Evolutionary conservation across 768 basidiomycete genomes (phyloP).

Genomic region (Mycena galericulata): DNA sequence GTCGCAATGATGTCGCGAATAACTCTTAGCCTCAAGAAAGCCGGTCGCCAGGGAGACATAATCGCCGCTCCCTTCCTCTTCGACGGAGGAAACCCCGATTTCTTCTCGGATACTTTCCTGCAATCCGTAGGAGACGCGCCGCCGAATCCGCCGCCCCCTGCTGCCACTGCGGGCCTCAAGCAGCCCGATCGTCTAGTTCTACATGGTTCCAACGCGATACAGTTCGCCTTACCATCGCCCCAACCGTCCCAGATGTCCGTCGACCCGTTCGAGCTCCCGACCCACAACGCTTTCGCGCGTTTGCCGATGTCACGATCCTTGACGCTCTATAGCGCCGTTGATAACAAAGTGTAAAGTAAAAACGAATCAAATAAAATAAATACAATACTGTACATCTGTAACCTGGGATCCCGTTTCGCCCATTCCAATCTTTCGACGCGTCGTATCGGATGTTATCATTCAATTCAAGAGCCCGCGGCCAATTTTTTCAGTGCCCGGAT

Average conservation of each 20-base stretch:
- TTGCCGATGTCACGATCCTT: neutral
- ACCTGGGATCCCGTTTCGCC: no score
- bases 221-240: conserved; percentile 27
- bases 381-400: no score
- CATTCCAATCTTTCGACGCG: no score
- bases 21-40: conserved; percentile 54
- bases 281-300: neutral
- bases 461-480: no score
- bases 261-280: conserved; percentile 12
- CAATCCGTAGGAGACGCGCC: conserved; percentile 2
- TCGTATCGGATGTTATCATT: no score
- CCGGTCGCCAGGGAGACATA: conserved; percentile 21
- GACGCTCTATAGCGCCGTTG: neutral
- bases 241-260: conserved; percentile 14
- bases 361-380: neutral
- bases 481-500: no score
- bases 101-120: conserved; percentile 15
- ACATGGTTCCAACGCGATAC: conserved; percentile 19
- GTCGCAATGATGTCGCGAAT: conserved; percentile 64
- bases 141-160: neutral
- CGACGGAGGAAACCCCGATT: conserved; percentile 9
- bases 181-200: conserved; percentile 17
- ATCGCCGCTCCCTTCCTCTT: conserved; percentile 11
- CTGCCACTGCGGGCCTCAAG: neutral
- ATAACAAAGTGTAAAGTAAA: conserved; percentile 11